Base-by-base conservation (phyloP, 495 filamentous ascomycete species). In the Aspergillus nidulans region DNA sequence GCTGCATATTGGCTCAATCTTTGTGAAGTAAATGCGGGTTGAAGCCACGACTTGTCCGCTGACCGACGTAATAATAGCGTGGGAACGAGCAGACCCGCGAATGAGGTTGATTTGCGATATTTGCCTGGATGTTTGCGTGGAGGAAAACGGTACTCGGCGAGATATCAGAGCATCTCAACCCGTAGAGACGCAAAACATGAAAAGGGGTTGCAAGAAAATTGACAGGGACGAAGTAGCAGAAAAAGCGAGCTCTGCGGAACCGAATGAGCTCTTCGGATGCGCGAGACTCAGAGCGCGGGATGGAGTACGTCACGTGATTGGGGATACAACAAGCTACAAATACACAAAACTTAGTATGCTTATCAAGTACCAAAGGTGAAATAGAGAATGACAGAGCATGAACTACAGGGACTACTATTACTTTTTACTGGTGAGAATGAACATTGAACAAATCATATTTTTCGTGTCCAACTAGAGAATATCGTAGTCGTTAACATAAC, bases 1-100 rank as follows among this genome's bases (percentile, higher is more conserved):
- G 87, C 58, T 89, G 74, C 91, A 96, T 96, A 16, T 9, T 57
- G 42, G 20, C 16, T 13, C 40, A 28, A n/a, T 4, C 25, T 21
- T 13, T 24, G 16, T 30, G 3, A 39, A 18, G 4, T 21, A 41
- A 9, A 9, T 13, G 21, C 13, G 45, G 10, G 18, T 43, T 18
- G 26, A 48, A 23, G 47, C 19, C 36, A 39, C 13, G 46, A 45
- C 41, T 53, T 18, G 32, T 43, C 1, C 16, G 24, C 26, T 21
- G 41, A 38, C 48, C 20, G 38, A 24, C 45, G 36, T 42, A 34
- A 26, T 13, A 20, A 16, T 32, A 47, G 42, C 16, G 16, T 26
- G 8, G 8, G 32, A 25, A 30, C 28, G 26, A 16, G 26, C 26
- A 13, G 25, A n/a, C 23, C 26, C 20, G 28, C 32, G 32, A 39